Conservation (phyloP, 306 rosid species). For the Ochetophila trinervis region DNA sequence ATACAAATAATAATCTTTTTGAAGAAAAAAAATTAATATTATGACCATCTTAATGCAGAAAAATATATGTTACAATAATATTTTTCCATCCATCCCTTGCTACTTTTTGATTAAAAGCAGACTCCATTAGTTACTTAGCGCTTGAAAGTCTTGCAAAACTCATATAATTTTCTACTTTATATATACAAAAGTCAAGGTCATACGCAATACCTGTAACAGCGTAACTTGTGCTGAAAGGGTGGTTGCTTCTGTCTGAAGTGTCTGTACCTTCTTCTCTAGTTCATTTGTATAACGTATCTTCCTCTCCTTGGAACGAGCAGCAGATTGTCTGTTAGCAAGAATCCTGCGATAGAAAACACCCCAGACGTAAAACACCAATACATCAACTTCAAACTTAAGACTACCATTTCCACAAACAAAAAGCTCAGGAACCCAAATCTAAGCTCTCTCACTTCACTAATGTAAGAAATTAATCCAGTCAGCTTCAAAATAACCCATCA, state of each 20-base stretch:
- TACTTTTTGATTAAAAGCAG: too few species aligned
- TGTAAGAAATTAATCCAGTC: neutral
- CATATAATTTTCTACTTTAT: conserved; percentile 9
- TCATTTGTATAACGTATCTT: conserved; percentile 80
- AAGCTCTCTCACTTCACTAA: neutral
- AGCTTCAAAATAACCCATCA: too few species aligned
- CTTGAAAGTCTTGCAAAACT: conserved; percentile 12
- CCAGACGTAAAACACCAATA: neutral
- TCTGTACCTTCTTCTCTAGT: conserved; percentile 94
- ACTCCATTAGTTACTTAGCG: neutral
- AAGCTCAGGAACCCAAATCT: neutral
- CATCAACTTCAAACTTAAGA: conserved; percentile 14
- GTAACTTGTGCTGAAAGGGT: conserved; percentile 94
- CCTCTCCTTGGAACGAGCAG: conserved; percentile 97
- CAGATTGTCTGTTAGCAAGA: conserved; percentile 93
- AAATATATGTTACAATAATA: too few species aligned
- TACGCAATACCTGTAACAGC: conserved; percentile 60
- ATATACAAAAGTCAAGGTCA: conserved; percentile 20
- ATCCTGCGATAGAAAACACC: conserved; percentile 48
- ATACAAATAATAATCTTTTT: too few species aligned
- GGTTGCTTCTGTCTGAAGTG: conserved; percentile 94
- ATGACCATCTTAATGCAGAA: too few species aligned
- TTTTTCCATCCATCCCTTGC: too few species aligned
- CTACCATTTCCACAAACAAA: neutral
- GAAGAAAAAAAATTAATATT: too few species aligned